These are phyloP conservation scores for Peterozyma xylosa DNA, from an alignment of 805 yeast genomes.

Conservation along the genomic window DNA sequence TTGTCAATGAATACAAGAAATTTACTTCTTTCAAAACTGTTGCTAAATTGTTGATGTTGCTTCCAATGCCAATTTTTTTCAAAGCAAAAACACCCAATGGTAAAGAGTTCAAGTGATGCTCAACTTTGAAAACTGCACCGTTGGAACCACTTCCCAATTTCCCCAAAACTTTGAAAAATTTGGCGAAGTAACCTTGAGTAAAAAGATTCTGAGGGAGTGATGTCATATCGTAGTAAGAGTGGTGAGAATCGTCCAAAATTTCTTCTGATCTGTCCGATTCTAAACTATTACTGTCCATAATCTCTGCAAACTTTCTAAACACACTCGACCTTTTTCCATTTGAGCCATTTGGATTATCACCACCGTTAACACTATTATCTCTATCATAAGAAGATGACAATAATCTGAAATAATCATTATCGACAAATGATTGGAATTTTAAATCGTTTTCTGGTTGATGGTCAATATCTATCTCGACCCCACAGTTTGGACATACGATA, in stretches of 20 bases:
- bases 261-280: too few relatives aligned
- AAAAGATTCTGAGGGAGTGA: constrained; percentile 30
- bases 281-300: too few relatives aligned
- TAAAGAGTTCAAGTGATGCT: constrained; percentile 66
- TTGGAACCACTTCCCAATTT: constrained; percentile 77
- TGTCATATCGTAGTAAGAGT: neutral
- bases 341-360: too few relatives aligned
- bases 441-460: too few relatives aligned
- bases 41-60: constrained; percentile 59
- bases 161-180: constrained; percentile 57
- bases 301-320: too few relatives aligned
- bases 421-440: neutral
- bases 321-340: too few relatives aligned
- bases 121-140: constrained; percentile 80
- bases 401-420: constrained; percentile 7
- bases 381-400: neutral
- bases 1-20: constrained; percentile 49
- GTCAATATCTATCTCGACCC: neutral
- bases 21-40: constrained; percentile 74
- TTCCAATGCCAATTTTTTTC: constrained; percentile 79
- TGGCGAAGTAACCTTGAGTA: constrained; percentile 74
- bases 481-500: constrained; percentile 3
- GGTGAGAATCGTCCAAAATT: too few relatives aligned
- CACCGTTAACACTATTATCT: too few relatives aligned
- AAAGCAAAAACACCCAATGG: constrained; percentile 76